Conservation (phyloP, 228 moss, liverwort and hornwort genomes). For the Sphagnum fallax region DNA sequence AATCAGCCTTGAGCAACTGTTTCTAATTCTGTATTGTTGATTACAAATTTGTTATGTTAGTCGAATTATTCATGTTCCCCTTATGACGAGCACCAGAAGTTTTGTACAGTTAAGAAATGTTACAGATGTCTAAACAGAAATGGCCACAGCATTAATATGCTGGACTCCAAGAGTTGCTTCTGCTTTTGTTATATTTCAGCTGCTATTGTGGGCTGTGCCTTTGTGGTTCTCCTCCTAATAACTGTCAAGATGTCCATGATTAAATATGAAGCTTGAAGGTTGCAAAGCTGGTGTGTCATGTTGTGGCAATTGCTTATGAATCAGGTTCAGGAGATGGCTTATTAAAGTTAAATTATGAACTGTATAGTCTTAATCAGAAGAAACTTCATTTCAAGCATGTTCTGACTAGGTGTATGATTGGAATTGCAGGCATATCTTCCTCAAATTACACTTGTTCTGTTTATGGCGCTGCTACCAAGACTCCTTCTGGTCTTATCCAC, state of each 20-base stretch:
- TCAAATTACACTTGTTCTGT: conserved; percentile 37
- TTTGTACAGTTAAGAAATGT: background rate
- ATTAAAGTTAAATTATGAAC: too few species aligned
- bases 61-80: background rate
- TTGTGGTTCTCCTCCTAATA: too few species aligned
- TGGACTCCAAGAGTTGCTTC: background rate
- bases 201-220: too few species aligned
- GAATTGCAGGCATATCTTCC: conserved; percentile 36
- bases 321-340: too few species aligned
- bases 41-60: background rate
- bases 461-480: conserved; percentile 37
- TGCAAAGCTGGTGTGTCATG: too few species aligned
- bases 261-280: too few species aligned
- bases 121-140: background rate
- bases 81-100: background rate
- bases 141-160: background rate
- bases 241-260: too few species aligned
- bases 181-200: background rate
- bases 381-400: too few species aligned
- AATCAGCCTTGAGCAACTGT: background rate
- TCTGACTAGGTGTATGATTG: too few species aligned
- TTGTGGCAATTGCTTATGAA: too few species aligned
- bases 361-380: too few species aligned
- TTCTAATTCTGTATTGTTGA: background rate
- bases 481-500: conserved; percentile 50